These are phyloP conservation scores for Trypanosoma platydactyli DNA, from an alignment of 208 protist genomes.

Conservation along the genomic window DNA sequence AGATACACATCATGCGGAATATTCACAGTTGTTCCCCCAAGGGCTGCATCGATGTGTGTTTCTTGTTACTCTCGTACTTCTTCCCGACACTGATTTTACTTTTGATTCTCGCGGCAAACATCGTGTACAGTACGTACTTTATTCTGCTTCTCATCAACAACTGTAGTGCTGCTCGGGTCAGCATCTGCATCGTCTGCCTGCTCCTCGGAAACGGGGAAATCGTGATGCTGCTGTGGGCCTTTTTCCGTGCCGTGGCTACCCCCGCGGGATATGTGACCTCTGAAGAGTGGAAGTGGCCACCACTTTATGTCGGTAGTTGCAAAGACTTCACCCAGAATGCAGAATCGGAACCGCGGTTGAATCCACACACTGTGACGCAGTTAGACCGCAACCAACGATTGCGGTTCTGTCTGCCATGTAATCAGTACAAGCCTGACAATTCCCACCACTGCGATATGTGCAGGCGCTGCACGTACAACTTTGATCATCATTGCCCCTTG, in stretches of 20 bases:
- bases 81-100: constrained; percentile 35
- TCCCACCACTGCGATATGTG: constrained; percentile 89
- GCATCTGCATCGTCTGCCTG: constrained; percentile 43
- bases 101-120: constrained; percentile 37
- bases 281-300: constrained; percentile 46
- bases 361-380: constrained; percentile 41
- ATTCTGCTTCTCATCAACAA: constrained; percentile 34
- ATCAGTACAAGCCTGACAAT: constrained; percentile 72
- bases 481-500: constrained; percentile 93
- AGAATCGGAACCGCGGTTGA: constrained; percentile 25
- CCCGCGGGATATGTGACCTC: constrained; percentile 56
- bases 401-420: constrained; percentile 68
- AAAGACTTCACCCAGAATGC: background rate
- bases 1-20: constrained; percentile 15
- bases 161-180: constrained; percentile 37
- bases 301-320: constrained; percentile 23
- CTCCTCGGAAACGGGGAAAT: constrained; percentile 26
- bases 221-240: constrained; percentile 37
- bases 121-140: constrained; percentile 39
- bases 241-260: constrained; percentile 48
- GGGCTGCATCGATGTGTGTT: constrained; percentile 31
- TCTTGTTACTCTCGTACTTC: constrained; percentile 55
- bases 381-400: constrained; percentile 36
- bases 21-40: constrained; percentile 31
- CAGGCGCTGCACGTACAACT: constrained; percentile 66